Evolutionary conservation across 305 asterid species (phyloP).

Genomic region (Fraxinus sp.): DNA sequence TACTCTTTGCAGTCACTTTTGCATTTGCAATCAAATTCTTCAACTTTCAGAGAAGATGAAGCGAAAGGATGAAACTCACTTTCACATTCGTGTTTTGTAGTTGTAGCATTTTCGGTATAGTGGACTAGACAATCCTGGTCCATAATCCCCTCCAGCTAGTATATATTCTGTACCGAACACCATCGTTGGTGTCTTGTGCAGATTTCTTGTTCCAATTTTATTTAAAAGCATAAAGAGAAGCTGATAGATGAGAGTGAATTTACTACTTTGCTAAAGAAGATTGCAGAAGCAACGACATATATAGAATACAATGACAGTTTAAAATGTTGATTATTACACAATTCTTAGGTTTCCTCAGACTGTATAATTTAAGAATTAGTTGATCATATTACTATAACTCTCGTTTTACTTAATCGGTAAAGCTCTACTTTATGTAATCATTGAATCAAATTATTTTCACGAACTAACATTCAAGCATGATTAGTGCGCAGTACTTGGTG

Average conservation of each 20-base stretch:
- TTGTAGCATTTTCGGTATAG: neutral
- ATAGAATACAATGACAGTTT: neutral
- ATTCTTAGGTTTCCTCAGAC: neutral
- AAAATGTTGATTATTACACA: neutral
- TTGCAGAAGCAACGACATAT: neutral
- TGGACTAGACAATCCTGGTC: neutral
- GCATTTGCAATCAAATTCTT: constrained; percentile 60
- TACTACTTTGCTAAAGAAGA: neutral
- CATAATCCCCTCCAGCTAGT: neutral
- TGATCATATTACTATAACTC: neutral
- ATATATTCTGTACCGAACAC: neutral
- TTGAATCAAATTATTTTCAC: neutral
- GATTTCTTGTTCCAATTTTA: neutral
- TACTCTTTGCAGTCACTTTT: constrained; percentile 57
- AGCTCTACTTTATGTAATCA: neutral
- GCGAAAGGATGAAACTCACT: neutral
- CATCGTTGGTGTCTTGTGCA: neutral
- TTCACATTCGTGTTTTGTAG: neutral
- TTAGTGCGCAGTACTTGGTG: neutral
- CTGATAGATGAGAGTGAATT: neutral
- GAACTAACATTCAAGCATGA: neutral
- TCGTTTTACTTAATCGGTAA: neutral
- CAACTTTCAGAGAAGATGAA: constrained; percentile 74
- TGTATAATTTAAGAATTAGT: neutral
- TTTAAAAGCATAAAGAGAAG: neutral